Base-by-base conservation (phyloP, 768 basidiomycete genomes). In the Pisolithus microcarpus region DNA sequence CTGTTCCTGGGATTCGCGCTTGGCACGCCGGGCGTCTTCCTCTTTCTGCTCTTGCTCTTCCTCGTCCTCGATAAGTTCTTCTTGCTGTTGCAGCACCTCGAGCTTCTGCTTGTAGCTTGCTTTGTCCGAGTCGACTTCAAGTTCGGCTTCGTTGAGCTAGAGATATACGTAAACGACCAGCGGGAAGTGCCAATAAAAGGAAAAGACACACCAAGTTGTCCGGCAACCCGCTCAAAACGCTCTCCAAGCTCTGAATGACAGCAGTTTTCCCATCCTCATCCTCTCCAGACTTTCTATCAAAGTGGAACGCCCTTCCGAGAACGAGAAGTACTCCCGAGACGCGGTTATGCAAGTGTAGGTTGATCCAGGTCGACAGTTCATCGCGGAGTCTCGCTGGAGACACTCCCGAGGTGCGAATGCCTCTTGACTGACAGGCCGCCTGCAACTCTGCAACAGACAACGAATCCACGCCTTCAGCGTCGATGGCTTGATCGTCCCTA, bases 11-110 rank as follows among this genome's bases (percentile, higher is more conserved):
- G 83, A 80, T 67, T 88, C 91, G 59, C 84, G 82, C 65, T 83
- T 84, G 42, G 84, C 86, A 51, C 88, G 85, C 38, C 91, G 84
- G n/a, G 91, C 87, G 64, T 88, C 83, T 65, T 92, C 88, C 65
- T 91, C 91, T 71, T 93, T 87, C 69, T 94, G 85, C 56, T 99
- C 96, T 68, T 99, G 96, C 65, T 97, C 96, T 56, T 93, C 83
- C 70, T 99, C 96, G 66, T 99, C 96, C 64, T 99, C 94, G 64
- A 99, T 99, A 54, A 99, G 90, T 67, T 99, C 96, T 65, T 99
- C 91, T 68, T 99, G 96, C 61, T 99, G 91, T 60, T 96, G 91
- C 64, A 99, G 72, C 23, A 99, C 95, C 56, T 98, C 96, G 50
- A 99, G 80, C 70, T 95, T 96, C 75, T 98, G 91, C 75, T 96